These are phyloP conservation scores for Luffa aegyptiaca DNA, from an alignment of 306 rosid species.

Conservation along the genomic window DNA sequence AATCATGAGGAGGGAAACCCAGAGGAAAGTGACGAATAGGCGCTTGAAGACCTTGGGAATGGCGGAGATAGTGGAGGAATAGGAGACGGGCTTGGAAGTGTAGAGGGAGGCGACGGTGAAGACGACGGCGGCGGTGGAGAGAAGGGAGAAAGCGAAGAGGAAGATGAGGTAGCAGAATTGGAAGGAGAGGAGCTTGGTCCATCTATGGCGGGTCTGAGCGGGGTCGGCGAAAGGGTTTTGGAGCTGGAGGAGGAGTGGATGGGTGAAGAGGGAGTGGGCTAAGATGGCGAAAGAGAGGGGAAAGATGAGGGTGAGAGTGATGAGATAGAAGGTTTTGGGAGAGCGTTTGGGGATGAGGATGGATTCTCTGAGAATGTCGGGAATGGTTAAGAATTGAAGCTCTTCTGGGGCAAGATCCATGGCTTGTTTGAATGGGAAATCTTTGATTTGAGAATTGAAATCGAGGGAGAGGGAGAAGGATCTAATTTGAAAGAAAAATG, in stretches of 20 bases:
- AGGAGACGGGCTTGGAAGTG: slow-evolving; percentile 73
- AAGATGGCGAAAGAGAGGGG: slow-evolving; percentile 88
- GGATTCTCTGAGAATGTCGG: slow-evolving; percentile 58
- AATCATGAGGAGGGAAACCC: slow-evolving; percentile 70
- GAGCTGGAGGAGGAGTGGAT: slow-evolving; percentile 55
- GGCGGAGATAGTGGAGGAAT: slow-evolving; percentile 60
- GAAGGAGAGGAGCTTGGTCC: slow-evolving; percentile 62
- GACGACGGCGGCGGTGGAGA: slow-evolving; percentile 91
- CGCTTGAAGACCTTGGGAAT: slow-evolving; percentile 81
- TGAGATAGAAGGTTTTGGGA: slow-evolving; percentile 73
- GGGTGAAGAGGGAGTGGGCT: slow-evolving; percentile 92
- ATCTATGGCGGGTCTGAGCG: slow-evolving; percentile 45
- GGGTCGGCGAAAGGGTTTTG: slow-evolving; percentile 51
- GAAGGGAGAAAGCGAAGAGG: slow-evolving; percentile 87
- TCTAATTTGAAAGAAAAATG: background rate
- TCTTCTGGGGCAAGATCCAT: slow-evolving; percentile 92
- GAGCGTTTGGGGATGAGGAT: slow-evolving; percentile 68
- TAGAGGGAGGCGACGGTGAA: slow-evolving; percentile 94
- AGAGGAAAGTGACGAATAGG: slow-evolving; percentile 70
- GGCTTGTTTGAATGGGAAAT: background rate
- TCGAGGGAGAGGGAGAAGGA: background rate
- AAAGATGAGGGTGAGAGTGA: slow-evolving; percentile 64
- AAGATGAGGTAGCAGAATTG: slow-evolving; percentile 81
- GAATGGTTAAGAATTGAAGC: slow-evolving; percentile 57
- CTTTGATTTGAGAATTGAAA: background rate